Evolutionary conservation across 768 basidiomycete species (phyloP).

Genomic region (Jaapia argillacea): DNA sequence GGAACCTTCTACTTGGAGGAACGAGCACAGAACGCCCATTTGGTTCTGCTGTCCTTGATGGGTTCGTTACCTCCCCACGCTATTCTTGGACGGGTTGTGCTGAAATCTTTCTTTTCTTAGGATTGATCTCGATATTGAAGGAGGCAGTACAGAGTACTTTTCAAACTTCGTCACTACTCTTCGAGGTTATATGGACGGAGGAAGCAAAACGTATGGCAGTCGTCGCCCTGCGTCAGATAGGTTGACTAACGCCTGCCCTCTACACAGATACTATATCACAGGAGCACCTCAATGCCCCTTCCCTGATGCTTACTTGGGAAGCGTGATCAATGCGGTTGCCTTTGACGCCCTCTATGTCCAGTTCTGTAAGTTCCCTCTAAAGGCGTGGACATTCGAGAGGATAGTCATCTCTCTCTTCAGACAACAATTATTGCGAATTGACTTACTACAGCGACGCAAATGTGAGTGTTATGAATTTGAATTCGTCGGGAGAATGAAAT

Average conservation of each 20-base stretch:
- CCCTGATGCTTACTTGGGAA: constrained; percentile 52
- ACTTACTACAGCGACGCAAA: constrained; percentile 33
- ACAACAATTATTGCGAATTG: constrained; percentile 54
- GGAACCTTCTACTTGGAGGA: constrained; percentile 67
- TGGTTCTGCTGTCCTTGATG: constrained; percentile 61
- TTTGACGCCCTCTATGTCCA: constrained; percentile 75
- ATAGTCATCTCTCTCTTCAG: constrained; percentile 8
- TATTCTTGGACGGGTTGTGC: not conserved
- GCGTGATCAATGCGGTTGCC: constrained; percentile 41
- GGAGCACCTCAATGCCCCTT: constrained; percentile 61
- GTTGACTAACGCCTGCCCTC: not conserved
- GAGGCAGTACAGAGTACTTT: constrained; percentile 30
- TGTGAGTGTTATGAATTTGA: constrained; percentile 16
- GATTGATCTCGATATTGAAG: constrained; percentile 68
- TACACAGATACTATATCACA: constrained; percentile 57
- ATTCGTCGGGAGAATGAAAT: not conserved
- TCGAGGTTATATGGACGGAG: constrained; percentile 36
- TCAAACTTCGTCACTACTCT: constrained; percentile 36
- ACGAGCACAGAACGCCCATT: constrained; percentile 55
- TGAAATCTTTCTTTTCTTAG: constrained; percentile 6
- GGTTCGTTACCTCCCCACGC: constrained; percentile 26
- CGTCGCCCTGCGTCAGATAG: not conserved
- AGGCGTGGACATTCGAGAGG: not conserved
- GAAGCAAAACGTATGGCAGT: constrained; percentile 39
- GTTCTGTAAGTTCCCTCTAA: constrained; percentile 33